These are phyloP conservation scores for Yarrowia sp. DNA, from an alignment of 805 yeast species.

Conservation along the genomic window DNA sequence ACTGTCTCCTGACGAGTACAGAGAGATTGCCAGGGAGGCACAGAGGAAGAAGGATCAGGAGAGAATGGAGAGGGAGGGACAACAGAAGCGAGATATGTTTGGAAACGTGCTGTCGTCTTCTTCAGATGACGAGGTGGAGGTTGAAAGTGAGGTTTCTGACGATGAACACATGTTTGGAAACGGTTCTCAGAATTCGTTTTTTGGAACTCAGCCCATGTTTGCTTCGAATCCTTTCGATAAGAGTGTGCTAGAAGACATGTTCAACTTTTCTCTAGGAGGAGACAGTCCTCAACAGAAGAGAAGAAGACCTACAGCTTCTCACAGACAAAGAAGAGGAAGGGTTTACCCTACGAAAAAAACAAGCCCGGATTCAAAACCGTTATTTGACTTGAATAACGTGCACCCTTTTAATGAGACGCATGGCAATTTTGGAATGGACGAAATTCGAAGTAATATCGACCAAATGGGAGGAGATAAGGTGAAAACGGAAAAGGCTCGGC, in stretches of 20 bases:
- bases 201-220: not conserved
- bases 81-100: not conserved
- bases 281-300: not conserved
- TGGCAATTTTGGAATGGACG: slow-evolving; percentile 37
- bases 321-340: not conserved
- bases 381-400: slow-evolving; percentile 28
- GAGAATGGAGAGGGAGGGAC: not conserved
- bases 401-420: slow-evolving; percentile 37
- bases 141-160: too few relatives aligned
- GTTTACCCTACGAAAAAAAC: not conserved
- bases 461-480: slow-evolving; percentile 12
- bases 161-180: not conserved
- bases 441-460: slow-evolving; percentile 28
- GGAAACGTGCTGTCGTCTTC: not conserved
- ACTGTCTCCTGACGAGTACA: slow-evolving; percentile 12
- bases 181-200: not conserved
- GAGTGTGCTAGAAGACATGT: slow-evolving; percentile 1
- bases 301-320: not conserved
- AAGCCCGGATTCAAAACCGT: slow-evolving; percentile 1
- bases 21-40: not conserved
- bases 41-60: slow-evolving; percentile 6
- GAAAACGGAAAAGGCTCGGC: not conserved
- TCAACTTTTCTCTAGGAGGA: not conserved
- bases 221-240: not conserved
- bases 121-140: too few relatives aligned